These are phyloP conservation scores for Pseudogymnoascus sp. DNA, from an alignment of 2,329 filamentous ascomycete species.

Conservation along the genomic window DNA sequence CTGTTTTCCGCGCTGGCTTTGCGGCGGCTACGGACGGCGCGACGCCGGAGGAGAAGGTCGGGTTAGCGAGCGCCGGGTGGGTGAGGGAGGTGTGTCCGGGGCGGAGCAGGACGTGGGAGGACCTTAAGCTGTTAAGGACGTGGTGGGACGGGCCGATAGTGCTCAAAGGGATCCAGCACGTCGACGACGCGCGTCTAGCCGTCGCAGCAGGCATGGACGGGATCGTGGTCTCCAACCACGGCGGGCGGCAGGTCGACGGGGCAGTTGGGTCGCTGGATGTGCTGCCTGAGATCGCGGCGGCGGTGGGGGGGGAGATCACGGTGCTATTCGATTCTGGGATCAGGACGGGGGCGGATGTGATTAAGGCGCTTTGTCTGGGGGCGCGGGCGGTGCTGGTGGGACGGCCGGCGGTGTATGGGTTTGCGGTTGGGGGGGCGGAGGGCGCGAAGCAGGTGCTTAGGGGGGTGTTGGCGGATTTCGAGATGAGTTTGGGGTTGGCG, in stretches of 20 bases:
- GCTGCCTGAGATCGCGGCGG: slow-evolving; percentile 52
- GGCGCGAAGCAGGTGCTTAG: slow-evolving; percentile 45
- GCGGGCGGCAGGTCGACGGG: slow-evolving; percentile 47
- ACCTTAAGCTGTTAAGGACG: slow-evolving; percentile 48
- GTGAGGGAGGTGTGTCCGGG: slow-evolving; percentile 43
- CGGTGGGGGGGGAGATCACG: slow-evolving; percentile 49
- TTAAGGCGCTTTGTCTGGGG: slow-evolving; percentile 47
- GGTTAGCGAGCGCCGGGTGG: slow-evolving; percentile 46
- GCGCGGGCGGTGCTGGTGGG: slow-evolving; percentile 50
- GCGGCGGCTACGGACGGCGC: slow-evolving; percentile 39
- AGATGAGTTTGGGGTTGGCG: slow-evolving; percentile 46
- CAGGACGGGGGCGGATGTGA: slow-evolving; percentile 45
- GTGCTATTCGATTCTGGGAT: slow-evolving; percentile 55
- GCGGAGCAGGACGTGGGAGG: slow-evolving; percentile 49
- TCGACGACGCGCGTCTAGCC: slow-evolving; percentile 40
- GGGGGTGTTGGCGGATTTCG: slow-evolving; percentile 43
- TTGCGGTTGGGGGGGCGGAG: slow-evolving; percentile 44
- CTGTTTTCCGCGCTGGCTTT: slow-evolving; percentile 53
- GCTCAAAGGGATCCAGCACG: slow-evolving; percentile 49
- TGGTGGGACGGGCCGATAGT: slow-evolving; percentile 58
- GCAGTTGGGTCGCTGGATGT: slow-evolving; percentile 46
- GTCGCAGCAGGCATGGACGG: slow-evolving; percentile 38
- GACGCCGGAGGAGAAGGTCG: slow-evolving; percentile 34
- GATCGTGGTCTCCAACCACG: slow-evolving; percentile 50
- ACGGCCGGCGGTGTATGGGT: slow-evolving; percentile 49